Conservation (phyloP, 2,329 filamentous ascomycete genomes). For the Massarina eburnea region DNA sequence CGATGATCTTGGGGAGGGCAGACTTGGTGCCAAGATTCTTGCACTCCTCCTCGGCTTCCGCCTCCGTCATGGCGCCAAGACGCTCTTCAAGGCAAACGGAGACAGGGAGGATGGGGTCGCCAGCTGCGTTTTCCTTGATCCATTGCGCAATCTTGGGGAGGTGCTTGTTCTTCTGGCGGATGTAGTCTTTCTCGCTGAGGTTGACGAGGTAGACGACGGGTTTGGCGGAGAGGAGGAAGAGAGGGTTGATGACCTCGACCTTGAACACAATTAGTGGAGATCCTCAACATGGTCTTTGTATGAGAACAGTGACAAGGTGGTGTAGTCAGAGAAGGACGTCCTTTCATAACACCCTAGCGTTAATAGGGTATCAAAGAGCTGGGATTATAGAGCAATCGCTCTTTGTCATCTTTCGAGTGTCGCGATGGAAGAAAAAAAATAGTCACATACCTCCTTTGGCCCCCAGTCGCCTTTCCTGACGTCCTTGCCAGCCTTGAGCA, state of each 20-base stretch:
- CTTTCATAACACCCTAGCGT: conserved; percentile 88
- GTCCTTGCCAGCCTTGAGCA: conserved; percentile 86
- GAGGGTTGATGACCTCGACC: conserved; percentile 97
- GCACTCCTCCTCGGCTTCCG: conserved; percentile 78
- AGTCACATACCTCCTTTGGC: conserved; percentile 84
- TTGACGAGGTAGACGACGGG: conserved; percentile 97
- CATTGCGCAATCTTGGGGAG: conserved; percentile 90
- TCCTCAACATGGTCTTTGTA: conserved; percentile 1
- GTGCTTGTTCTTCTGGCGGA: conserved; percentile 99
- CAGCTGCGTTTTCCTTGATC: conserved; percentile 86
- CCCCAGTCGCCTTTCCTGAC: conserved; percentile 87
- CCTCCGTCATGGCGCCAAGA: conserved; percentile 78
- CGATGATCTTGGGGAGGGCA: conserved; percentile 85
- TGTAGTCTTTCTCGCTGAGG: conserved; percentile 93
- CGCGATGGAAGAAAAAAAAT: conserved; percentile 14
- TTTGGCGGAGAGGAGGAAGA: conserved; percentile 93
- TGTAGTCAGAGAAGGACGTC: conserved; percentile 69
- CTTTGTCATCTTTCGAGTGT: conserved; percentile 90
- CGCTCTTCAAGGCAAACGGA: conserved; percentile 94
- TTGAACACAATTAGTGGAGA: conserved; percentile 47
- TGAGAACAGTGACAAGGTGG: conserved; percentile 4
- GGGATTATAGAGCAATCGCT: conserved; percentile 96
- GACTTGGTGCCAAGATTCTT: conserved; percentile 87
- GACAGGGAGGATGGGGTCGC: conserved; percentile 89
- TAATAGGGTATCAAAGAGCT: conserved; percentile 96